A percentile compares a stretch with the other conserved stretches of the same genome.
These are phyloP conservation scores for Leishmania guyanensis DNA, from an alignment of 208 protist genomes.

Conservation along the genomic window DNA sequence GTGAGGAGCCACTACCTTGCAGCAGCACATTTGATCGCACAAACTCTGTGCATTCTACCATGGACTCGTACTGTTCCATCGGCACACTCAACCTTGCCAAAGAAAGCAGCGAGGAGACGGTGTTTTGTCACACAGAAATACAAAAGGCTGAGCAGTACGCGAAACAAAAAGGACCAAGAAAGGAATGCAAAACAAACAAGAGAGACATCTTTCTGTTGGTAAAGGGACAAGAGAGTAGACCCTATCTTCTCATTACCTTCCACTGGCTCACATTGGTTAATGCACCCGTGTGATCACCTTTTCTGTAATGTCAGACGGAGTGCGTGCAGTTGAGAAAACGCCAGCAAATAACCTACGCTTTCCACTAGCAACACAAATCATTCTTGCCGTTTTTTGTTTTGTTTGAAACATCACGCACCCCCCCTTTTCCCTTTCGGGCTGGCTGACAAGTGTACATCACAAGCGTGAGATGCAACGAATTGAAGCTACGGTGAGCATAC, in stretches of 20 bases:
- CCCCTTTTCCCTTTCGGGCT: not conserved
- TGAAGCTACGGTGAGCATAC: constrained; percentile 35
- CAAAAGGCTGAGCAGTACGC: not conserved
- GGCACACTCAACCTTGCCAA: not conserved
- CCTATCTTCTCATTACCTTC: not conserved
- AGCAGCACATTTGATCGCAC: not conserved
- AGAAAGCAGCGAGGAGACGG: not conserved
- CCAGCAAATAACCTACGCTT: not conserved
- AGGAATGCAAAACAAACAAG: not conserved
- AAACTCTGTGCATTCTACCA: not conserved
- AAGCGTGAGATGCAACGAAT: not conserved
- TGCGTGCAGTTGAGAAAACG: not conserved
- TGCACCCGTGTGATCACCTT: not conserved
- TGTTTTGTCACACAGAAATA: not conserved
- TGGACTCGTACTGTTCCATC: constrained; percentile 11
- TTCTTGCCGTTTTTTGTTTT: not conserved
- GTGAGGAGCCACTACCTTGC: not conserved
- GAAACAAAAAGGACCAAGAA: not conserved
- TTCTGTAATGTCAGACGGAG: not conserved
- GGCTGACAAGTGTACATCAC: constrained; percentile 23
- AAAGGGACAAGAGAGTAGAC: not conserved
- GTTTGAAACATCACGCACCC: no score
- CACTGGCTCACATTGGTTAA: not conserved
- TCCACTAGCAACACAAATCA: not conserved
- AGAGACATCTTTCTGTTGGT: not conserved